Base-by-base conservation (phyloP, 208 protist genomes). In the Trichomonas vaginalis region DNA sequence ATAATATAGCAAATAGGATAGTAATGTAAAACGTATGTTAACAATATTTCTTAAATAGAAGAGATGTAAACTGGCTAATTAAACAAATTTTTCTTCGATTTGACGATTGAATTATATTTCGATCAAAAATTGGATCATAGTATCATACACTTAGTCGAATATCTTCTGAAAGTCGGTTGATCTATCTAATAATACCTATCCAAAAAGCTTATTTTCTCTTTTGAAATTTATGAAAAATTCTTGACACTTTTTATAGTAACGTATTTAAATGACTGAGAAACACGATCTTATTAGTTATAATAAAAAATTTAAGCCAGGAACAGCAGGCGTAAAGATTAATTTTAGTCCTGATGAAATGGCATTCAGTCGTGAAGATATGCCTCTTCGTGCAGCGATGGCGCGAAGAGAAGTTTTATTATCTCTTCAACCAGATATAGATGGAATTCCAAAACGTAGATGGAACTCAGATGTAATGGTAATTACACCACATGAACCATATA, bases 291-390 rank as follows among this genome's bases (percentile, higher is more conserved):
- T 92, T 35, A 56, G 45, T 51, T 92, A 92, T 42, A 92, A 92
- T 51, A 92, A 92, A 51, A 92, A 92, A 51, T 92, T 92, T 92
- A 92, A 92, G 15, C 86, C 86, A 48, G 86, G 86, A n/a, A 56
- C 86, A 10, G 86, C 45, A 2, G 86, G 86, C 17, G 86, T 92
- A 0, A 92, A 92, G n/a, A 23, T 92, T 39, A 42, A 42, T n/a
- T 92, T 92, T 32, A 45, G 40, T 51, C 86, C 86, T 27, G 86
- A 92, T 39, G 86, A 92, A 51, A 92, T 92, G 86, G 86, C 86
- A 35, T 92, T 92, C n/a, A 42, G n/a, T 9, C 12, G 86, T 40
- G 86, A 92, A 92, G 86, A 92, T 92, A 92, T 92, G 86, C 86
- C 86, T 21, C n/a, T 92, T 40, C 12, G 45, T 40, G 86, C 86